These are phyloP conservation scores for Porcisia deanei DNA, from an alignment of 208 protist species.

Conservation along the genomic window DNA sequence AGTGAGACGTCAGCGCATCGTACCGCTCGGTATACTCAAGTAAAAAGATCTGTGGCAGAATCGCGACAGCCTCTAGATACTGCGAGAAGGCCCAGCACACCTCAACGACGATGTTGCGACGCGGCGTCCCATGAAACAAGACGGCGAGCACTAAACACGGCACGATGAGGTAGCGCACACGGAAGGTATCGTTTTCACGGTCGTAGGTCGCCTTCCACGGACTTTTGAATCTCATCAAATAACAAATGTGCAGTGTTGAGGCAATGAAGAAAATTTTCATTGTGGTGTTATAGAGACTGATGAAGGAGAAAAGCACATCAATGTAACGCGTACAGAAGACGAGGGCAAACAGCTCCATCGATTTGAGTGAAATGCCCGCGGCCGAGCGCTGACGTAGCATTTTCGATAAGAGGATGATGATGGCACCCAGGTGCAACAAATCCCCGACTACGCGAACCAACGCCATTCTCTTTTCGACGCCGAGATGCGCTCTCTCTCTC, in stretches of 20 bases:
- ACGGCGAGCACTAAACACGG: conserved; percentile 74
- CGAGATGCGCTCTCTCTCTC: neutral
- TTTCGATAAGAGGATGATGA: conserved; percentile 93
- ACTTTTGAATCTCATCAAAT: conserved; percentile 88
- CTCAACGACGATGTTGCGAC: conserved; percentile 58
- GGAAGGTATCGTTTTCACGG: conserved; percentile 88
- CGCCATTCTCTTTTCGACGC: conserved; percentile 56
- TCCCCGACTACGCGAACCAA: conserved; percentile 92
- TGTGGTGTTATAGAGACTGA: conserved; percentile 91
- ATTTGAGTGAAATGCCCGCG: conserved; percentile 94
- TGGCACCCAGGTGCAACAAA: conserved; percentile 91
- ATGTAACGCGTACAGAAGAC: conserved; percentile 95
- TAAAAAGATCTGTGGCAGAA: conserved; percentile 96
- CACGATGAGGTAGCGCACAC: conserved; percentile 89
- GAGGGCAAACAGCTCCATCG: conserved; percentile 92
- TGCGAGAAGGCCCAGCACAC: conserved; percentile 95
- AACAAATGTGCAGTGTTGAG: conserved; percentile 89
- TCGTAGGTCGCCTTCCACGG: conserved; percentile 94
- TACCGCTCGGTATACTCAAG: conserved; percentile 94
- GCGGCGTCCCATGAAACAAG: conserved; percentile 55
- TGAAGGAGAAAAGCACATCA: conserved; percentile 85
- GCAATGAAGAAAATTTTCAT: conserved; percentile 96
- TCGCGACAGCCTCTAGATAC: conserved; percentile 96
- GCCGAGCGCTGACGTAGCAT: conserved; percentile 88
- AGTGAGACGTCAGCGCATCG: conserved; percentile 95